Conservation (phyloP, 495 filamentous ascomycete genomes). For the Aspergillus hancockii region DNA sequence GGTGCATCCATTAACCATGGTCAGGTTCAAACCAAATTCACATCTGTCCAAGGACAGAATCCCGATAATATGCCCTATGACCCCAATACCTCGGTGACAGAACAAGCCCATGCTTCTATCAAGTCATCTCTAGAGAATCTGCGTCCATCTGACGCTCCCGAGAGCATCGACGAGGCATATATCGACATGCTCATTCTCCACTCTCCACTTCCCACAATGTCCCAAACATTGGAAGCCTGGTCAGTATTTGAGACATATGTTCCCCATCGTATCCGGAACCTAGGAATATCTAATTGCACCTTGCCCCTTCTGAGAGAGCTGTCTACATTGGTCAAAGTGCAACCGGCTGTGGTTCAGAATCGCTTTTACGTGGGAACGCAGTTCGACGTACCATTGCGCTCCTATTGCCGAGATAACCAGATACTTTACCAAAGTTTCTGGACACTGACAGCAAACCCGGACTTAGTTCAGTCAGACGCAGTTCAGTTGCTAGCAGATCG, state of each 20-base stretch:
- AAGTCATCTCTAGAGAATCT: conserved; percentile 70
- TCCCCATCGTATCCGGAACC: conserved; percentile 58
- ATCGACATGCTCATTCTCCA: conserved; percentile 76
- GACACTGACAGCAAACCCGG: conserved; percentile 73
- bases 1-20: conserved; percentile 6
- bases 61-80: conserved; percentile 61
- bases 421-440: conserved; percentile 78
- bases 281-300: conserved; percentile 74
- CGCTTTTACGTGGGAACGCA: conserved; percentile 61
- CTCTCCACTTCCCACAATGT: conserved; percentile 58
- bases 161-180: conserved; percentile 51
- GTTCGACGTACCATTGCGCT: conserved; percentile 63
- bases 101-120: conserved; percentile 68
- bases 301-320: conserved; percentile 55
- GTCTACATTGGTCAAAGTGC: conserved; percentile 42
- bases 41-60: conserved; percentile 61
- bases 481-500: conserved; percentile 53
- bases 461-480: conserved; percentile 50
- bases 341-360: conserved; percentile 73
- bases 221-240: conserved; percentile 67
- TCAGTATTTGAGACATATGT: conserved; percentile 62
- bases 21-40: conserved; percentile 83
- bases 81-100: conserved; percentile 46
- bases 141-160: conserved; percentile 26
- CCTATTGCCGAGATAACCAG: conserved; percentile 59